Percentiles rank a stretch among this genome's conserved stretches.
Evolutionary conservation across 176 grass and related monocot species (phyloP).

Genomic region (Phoenix dactylifera): DNA sequence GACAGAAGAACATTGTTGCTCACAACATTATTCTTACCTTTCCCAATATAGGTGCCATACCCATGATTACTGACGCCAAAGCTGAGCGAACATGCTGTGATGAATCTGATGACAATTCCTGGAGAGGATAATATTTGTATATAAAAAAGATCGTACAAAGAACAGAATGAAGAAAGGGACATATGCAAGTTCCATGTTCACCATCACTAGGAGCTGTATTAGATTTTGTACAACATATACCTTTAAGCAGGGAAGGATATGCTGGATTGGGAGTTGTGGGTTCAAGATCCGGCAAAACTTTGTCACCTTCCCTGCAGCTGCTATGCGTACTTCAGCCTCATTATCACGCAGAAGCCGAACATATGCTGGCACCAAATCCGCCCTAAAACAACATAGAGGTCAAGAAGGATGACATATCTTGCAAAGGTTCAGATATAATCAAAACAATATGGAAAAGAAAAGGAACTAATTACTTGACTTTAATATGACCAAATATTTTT

Average conservation of each 20-base stretch:
- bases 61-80: slow-evolving; percentile 98
- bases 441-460: no score
- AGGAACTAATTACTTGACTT: no score
- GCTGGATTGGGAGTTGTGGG: slow-evolving; percentile 55
- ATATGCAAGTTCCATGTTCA: no score
- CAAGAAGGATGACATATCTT: not conserved
- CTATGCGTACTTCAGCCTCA: slow-evolving; percentile 94
- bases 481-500: no score
- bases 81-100: slow-evolving; percentile 98
- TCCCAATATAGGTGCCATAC: slow-evolving; percentile 86
- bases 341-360: slow-evolving; percentile 93
- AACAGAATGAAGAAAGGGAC: no score
- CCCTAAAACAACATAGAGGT: slow-evolving; percentile 29
- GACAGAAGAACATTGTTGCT: no score
- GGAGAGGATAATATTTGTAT: not conserved
- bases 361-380: slow-evolving; percentile 76
- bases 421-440: no score
- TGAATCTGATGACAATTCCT: slow-evolving; percentile 89
- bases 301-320: slow-evolving; percentile 93
- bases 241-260: slow-evolving; percentile 93
- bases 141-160: no score
- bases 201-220: no score
- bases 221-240: slow-evolving; percentile 15
- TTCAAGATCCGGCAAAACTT: slow-evolving; percentile 85
- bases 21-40: slow-evolving; percentile 35